A percentile compares a stretch with the other conserved stretches of the same genome.
phyloP scores from a whole-genome alignment of 2,329 filamentous ascomycete species.

The Penicillium sp. region DNA sequence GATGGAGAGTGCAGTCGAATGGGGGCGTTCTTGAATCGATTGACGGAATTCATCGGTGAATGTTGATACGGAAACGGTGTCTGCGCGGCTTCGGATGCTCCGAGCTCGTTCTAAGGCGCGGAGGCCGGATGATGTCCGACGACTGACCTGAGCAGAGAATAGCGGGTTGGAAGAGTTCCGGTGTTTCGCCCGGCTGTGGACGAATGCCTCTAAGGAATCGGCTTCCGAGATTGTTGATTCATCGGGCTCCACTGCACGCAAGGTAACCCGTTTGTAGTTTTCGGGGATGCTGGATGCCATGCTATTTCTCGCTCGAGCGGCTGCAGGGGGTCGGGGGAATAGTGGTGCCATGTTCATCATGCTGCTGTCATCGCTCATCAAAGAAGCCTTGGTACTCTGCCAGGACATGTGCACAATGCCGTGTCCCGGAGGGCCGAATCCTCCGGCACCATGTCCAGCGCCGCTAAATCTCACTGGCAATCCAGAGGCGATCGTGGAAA shows the following conservation, averaged over 20 bases:
- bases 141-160: constrained; percentile 37
- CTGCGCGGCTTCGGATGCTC: constrained; percentile 36
- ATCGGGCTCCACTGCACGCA: constrained; percentile 33
- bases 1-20: constrained; percentile 35
- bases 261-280: constrained; percentile 29
- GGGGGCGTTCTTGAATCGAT: constrained; percentile 32
- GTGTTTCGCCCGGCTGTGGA: constrained; percentile 39
- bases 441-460: constrained; percentile 44
- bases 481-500: constrained; percentile 38
- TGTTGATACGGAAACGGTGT: constrained; percentile 35
- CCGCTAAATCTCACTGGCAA: constrained; percentile 43
- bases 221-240: constrained; percentile 34
- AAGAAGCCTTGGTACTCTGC: constrained; percentile 37
- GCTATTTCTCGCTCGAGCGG: constrained; percentile 27
- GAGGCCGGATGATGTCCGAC: constrained; percentile 33
- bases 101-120: constrained; percentile 37
- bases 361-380: constrained; percentile 37
- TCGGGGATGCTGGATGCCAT: constrained; percentile 29
- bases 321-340: constrained; percentile 36
- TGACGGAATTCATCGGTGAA: constrained; percentile 34
- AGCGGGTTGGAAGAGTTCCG: constrained; percentile 41
- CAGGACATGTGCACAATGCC: constrained; percentile 39
- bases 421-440: constrained; percentile 37
- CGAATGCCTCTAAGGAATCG: constrained; percentile 41
- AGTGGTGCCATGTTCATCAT: constrained; percentile 37